Base-by-base conservation (phyloP, 345 rosid genomes). In the Lumnitzera littorea region DNA sequence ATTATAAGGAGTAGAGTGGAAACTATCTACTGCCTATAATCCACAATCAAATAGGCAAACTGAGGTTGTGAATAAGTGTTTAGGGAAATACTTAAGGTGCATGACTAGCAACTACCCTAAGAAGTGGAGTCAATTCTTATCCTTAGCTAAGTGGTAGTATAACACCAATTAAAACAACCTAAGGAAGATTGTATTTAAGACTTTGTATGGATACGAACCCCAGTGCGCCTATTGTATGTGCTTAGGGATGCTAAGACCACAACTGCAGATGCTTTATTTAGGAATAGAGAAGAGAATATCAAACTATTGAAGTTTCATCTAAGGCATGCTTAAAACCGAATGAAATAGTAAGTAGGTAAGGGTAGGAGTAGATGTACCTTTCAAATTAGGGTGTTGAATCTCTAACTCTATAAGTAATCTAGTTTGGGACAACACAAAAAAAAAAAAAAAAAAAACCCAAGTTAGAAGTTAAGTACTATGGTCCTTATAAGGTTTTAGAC, bases 11-110 rank as follows among this genome's bases (percentile, higher is more conserved):
- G 31, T 27, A 27, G 5, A 27, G 1, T 27, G 0, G 31, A 3
- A 27, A 5, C 31, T 27, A 3, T 27, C 31, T 5, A 27, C 31
- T 3, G 31, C 31, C 9, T 54, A 63, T 9, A 60, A 63, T 13
- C 51, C 60, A 4, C 51, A 59, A 15, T 14, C 25, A 0, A 29
- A 59, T 59, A 29, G 53, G 2, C 51, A 59, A 14, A 63, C 60
- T 11, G 52, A 53, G 13, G 59, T 53, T 12, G 51, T 63, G 2
- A 53, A 53, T 27, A 15, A 62, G 13, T 48, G 68, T 56, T 47
- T 65, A 48, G 68, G 56, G 47, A 46, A 27, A 3, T 65, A 65
- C 15, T 48, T 65, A 23, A 13, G 68, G 20, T 56, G 50, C 17
- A 56, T 65, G 68, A 36, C 25, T 0, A 24, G 47, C 0, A 14